phyloP scores from a whole-genome alignment of 805 yeast species.

The Saccharomyces paradoxus region DNA sequence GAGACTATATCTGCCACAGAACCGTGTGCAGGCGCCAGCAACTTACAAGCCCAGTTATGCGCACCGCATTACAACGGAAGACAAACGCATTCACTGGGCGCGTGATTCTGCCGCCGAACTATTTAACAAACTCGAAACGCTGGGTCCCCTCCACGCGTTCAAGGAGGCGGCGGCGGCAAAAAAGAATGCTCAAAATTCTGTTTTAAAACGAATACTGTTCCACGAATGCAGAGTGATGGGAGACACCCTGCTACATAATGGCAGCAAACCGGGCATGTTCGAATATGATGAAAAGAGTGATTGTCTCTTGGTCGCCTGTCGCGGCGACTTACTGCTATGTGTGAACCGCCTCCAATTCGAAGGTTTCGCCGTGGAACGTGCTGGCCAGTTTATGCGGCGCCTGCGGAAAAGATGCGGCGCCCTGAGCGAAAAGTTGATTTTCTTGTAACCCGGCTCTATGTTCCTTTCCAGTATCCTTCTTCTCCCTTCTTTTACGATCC shows the following conservation, averaged over 20 bases:
- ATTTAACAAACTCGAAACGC: slow-evolving; percentile 37
- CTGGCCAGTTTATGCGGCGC: slow-evolving; percentile 36
- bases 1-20: slow-evolving; percentile 17
- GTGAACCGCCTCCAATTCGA: slow-evolving; percentile 43
- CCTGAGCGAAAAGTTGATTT: background rate
- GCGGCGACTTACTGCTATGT: slow-evolving; percentile 34
- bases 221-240: slow-evolving; percentile 28
- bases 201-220: slow-evolving; percentile 41
- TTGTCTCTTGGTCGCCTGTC: slow-evolving; percentile 36
- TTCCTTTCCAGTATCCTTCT: background rate
- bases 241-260: background rate
- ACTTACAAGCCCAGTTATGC: slow-evolving; percentile 38
- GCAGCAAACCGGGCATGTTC: slow-evolving; percentile 28
- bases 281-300: slow-evolving; percentile 12
- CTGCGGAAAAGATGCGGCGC: slow-evolving; percentile 38
- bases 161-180: slow-evolving; percentile 33
- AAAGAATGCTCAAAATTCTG: slow-evolving; percentile 15
- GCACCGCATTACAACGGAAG: slow-evolving; percentile 40
- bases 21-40: slow-evolving; percentile 10
- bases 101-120: slow-evolving; percentile 32
- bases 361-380: slow-evolving; percentile 41
- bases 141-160: slow-evolving; percentile 50
- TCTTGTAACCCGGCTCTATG: background rate
- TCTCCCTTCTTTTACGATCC: too few relatives aligned
- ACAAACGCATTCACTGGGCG: slow-evolving; percentile 43